Percentiles rank a stretch among this genome's conserved stretches.
phyloP scores from a whole-genome alignment of 176 grass and related monocot genomes.

The Melocanna baccifera region DNA sequence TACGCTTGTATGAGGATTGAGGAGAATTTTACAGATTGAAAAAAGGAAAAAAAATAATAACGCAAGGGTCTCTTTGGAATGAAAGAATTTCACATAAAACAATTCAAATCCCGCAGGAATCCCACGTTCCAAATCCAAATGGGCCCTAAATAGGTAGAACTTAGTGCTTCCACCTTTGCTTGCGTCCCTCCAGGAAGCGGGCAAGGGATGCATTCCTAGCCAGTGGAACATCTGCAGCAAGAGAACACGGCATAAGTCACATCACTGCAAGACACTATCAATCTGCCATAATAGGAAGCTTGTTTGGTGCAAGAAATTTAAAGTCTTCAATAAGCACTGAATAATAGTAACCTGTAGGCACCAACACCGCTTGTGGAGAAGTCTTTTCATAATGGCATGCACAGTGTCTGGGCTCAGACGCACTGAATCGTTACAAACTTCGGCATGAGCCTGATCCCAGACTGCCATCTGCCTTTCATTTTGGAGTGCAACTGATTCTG shows the following conservation, averaged over 20 bases:
- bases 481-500: background rate
- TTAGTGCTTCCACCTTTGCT: conserved; percentile 44
- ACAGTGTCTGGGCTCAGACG: background rate
- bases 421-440: conserved; percentile 7
- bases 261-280: background rate
- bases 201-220: conserved; percentile 59
- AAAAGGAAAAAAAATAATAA: background rate
- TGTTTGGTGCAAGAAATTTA: background rate
- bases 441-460: background rate
- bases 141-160: background rate
- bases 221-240: conserved; percentile 47
- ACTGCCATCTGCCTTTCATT: background rate
- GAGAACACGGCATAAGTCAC: background rate
- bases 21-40: background rate
- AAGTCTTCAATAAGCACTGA: background rate
- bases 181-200: conserved; percentile 67
- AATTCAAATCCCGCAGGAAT: background rate
- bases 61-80: background rate
- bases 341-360: conserved; percentile 27
- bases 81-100: background rate
- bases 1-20: background rate
- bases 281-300: background rate
- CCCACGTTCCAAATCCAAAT: background rate
- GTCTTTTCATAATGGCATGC: background rate
- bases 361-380: background rate